Conservation (phyloP, 352 stramenopile species). For the Hyphochytrium catenoides region DNA sequence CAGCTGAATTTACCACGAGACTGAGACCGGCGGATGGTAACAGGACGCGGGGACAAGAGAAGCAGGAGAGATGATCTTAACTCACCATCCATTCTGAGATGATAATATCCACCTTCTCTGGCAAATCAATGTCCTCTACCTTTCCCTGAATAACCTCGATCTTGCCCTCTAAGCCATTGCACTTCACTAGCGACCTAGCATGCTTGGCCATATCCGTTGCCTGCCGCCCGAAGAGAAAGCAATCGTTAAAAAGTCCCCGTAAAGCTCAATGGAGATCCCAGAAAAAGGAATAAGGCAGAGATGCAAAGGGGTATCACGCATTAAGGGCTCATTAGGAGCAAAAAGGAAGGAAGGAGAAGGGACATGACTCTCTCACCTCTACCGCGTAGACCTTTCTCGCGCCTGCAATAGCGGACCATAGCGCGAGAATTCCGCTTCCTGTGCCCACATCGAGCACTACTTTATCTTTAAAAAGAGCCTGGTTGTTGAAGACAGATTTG, state of each 20-base stretch:
- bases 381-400: conserved; percentile 94
- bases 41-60: too few relatives aligned
- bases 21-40: too few relatives aligned
- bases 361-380: too few relatives aligned
- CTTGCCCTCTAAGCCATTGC: conserved; percentile 85
- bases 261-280: too few relatives aligned
- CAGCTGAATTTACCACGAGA: too few relatives aligned
- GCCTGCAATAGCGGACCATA: conserved; percentile 94
- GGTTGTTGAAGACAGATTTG: conserved; percentile 91
- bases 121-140: conserved; percentile 91
- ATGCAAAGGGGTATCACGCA: conserved; percentile 1
- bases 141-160: conserved; percentile 96
- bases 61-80: too few relatives aligned
- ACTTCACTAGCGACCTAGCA: conserved; percentile 79
- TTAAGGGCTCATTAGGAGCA: neutral
- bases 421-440: conserved; percentile 89
- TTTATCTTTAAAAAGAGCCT: conserved; percentile 93
- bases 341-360: too few relatives aligned
- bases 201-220: conserved; percentile 95
- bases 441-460: conserved; percentile 98
- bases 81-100: conserved; percentile 99
- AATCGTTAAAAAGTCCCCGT: too few relatives aligned
- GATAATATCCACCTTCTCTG: conserved; percentile 97
- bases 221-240: too few relatives aligned
- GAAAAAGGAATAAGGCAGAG: conserved; percentile 1